Conservation (phyloP, 768 basidiomycete species). For the Serendipita vermifera region DNA sequence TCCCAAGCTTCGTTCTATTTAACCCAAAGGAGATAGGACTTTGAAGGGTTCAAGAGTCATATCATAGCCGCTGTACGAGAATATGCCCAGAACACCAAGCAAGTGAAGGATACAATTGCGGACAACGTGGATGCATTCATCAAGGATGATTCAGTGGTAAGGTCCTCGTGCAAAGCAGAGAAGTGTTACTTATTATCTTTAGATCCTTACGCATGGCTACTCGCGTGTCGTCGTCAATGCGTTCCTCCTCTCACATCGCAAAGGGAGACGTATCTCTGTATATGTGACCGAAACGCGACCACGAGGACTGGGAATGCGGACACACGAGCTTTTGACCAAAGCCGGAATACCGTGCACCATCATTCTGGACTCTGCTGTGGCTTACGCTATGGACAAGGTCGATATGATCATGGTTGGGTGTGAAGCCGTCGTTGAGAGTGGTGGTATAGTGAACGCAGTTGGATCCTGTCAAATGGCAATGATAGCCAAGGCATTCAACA, state of each 20-base stretch:
- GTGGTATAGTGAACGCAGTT: conserved; percentile 82
- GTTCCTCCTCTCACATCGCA: conserved; percentile 72
- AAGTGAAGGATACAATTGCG: conserved; percentile 83
- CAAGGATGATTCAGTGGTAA: conserved; percentile 82
- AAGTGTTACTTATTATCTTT: conserved; percentile 15
- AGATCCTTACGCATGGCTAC: conserved; percentile 97
- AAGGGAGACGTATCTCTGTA: conserved; percentile 84
- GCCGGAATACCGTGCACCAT: conserved; percentile 92
- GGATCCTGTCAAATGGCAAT: conserved; percentile 96
- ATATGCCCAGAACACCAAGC: conserved; percentile 65
- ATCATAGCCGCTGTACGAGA: conserved; percentile 68
- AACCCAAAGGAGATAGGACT: conserved; percentile 40
- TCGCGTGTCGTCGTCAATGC: conserved; percentile 93
- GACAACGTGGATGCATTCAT: conserved; percentile 83
- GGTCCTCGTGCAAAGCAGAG: conserved; percentile 19
- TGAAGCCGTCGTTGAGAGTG: conserved; percentile 96
- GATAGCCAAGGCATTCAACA: conserved; percentile 85
- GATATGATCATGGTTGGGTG: conserved; percentile 94
- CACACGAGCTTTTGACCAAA: conserved; percentile 72
- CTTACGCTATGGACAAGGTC: conserved; percentile 93
- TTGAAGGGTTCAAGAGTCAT: conserved; percentile 69
- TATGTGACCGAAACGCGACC: conserved; percentile 96
- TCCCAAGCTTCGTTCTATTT: conserved; percentile 13
- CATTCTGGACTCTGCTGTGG: conserved; percentile 90
- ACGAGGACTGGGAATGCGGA: conserved; percentile 75